phyloP scores from a whole-genome alignment of 2,329 filamentous ascomycete species.

The Penicillium polonicum region DNA sequence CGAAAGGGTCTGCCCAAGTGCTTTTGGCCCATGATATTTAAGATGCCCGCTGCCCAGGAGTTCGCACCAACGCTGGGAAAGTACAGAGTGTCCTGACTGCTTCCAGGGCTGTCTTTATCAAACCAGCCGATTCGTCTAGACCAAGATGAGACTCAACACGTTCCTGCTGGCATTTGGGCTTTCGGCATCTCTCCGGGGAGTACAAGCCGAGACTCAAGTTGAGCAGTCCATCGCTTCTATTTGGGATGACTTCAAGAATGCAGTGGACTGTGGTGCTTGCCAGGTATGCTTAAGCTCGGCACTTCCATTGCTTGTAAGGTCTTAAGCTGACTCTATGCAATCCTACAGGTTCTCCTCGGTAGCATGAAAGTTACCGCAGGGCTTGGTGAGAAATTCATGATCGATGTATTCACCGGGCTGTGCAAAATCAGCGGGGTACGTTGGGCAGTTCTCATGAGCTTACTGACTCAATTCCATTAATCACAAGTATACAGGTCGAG shows the following conservation, averaged over 20 bases:
- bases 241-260: conserved; percentile 33
- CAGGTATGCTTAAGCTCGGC: conserved; percentile 21
- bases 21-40: conserved; percentile 1
- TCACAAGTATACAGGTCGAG: conserved; percentile 39
- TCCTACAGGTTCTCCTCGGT: conserved; percentile 33
- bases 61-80: neutral
- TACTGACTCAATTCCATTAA: neutral
- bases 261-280: conserved; percentile 34
- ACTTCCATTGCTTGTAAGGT: neutral
- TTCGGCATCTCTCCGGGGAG: conserved; percentile 9
- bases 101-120: neutral
- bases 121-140: neutral
- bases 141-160: conserved; percentile 15
- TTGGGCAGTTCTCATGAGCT: neutral
- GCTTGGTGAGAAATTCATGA: conserved; percentile 46
- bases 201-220: conserved; percentile 9
- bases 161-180: conserved; percentile 12
- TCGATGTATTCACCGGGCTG: conserved; percentile 38
- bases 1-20: neutral
- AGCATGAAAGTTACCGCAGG: conserved; percentile 47
- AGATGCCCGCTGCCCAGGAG: neutral
- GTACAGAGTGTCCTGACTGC: neutral
- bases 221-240: conserved; percentile 24
- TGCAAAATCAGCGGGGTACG: conserved; percentile 39
- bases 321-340: neutral